A percentile compares a stretch with the other conserved stretches of the same genome.
Evolutionary conservation across 164 flowering plant species (phyloP).

Genomic region (Stephania cephalantha): DNA sequence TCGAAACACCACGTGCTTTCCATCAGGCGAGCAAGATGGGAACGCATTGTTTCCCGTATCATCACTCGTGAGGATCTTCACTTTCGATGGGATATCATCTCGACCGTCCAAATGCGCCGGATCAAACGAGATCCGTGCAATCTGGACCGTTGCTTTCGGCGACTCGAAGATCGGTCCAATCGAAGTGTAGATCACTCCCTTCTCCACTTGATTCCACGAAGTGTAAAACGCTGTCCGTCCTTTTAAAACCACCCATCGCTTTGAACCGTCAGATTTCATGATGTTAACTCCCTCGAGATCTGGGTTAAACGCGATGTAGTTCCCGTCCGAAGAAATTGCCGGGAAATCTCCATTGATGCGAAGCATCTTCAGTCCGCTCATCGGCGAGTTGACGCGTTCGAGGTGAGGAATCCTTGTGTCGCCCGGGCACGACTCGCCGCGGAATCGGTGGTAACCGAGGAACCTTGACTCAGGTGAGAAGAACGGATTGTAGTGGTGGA

Average conservation of each 20-base stretch:
- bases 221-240: constrained; percentile 46
- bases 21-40: constrained; percentile 82
- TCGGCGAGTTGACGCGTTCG: constrained; percentile 47
- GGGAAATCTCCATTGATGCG: constrained; percentile 67
- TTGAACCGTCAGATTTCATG: constrained; percentile 62
- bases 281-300: constrained; percentile 51
- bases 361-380: constrained; percentile 38
- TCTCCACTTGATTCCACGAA: constrained; percentile 59
- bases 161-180: constrained; percentile 67
- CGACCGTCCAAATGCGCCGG: constrained; percentile 26
- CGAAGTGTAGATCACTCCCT: constrained; percentile 61
- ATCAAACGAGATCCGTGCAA: constrained; percentile 61
- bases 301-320: constrained; percentile 48
- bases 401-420: constrained; percentile 50
- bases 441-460: constrained; percentile 76
- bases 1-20: constrained; percentile 59
- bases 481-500: constrained; percentile 86
- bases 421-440: constrained; percentile 50
- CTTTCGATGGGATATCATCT: constrained; percentile 34
- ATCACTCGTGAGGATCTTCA: constrained; percentile 53
- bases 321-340: constrained; percentile 48
- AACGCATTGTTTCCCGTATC: constrained; percentile 86
- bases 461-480: constrained; percentile 48
- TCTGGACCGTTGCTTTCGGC: constrained; percentile 49
- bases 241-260: constrained; percentile 50